A percentile compares a stretch with the other conserved stretches of the same genome.
These are phyloP conservation scores for Triadica sebifera DNA, from an alignment of 345 rosid species.

Conservation along the genomic window DNA sequence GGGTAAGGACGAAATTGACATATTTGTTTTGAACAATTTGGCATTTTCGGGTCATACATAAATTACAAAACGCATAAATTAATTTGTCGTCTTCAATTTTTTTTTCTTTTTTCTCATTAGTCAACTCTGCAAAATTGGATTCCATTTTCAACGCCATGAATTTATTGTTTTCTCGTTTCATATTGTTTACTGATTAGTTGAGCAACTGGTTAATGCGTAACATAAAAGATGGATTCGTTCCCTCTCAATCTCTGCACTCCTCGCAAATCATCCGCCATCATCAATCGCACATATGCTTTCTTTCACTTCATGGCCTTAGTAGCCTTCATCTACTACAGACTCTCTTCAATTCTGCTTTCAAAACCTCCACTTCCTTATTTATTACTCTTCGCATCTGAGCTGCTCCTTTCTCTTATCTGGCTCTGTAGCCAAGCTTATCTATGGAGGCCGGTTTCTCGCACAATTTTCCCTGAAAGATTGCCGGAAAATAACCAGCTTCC, in stretches of 20 bases:
- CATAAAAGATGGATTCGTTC: neutral
- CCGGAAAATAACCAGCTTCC: constrained; percentile 34
- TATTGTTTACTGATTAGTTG: too few species aligned
- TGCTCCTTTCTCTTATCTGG: constrained; percentile 34
- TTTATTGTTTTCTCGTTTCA: too few species aligned
- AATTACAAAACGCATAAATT: too few species aligned
- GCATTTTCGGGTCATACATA: too few species aligned
- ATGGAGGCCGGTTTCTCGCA: constrained; percentile 37
- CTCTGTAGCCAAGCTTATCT: constrained; percentile 23
- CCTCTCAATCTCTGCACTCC: constrained; percentile 7
- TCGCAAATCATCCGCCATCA: neutral
- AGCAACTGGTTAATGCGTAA: too few species aligned
- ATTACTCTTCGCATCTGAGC: constrained; percentile 31
- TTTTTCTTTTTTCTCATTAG: too few species aligned
- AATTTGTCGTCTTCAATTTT: too few species aligned
- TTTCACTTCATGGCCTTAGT: constrained; percentile 13
- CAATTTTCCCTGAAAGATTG: constrained; percentile 37
- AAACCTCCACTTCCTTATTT: constrained; percentile 19
- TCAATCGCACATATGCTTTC: constrained; percentile 16
- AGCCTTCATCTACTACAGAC: constrained; percentile 31
- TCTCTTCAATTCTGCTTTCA: constrained; percentile 27
- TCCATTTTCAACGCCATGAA: too few species aligned
- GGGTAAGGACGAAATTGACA: too few species aligned
- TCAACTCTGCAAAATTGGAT: too few species aligned
- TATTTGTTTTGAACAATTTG: too few species aligned